These are phyloP conservation scores for Heliamphora exappendiculata DNA, from an alignment of 148 eudicot species.

Conservation along the genomic window DNA sequence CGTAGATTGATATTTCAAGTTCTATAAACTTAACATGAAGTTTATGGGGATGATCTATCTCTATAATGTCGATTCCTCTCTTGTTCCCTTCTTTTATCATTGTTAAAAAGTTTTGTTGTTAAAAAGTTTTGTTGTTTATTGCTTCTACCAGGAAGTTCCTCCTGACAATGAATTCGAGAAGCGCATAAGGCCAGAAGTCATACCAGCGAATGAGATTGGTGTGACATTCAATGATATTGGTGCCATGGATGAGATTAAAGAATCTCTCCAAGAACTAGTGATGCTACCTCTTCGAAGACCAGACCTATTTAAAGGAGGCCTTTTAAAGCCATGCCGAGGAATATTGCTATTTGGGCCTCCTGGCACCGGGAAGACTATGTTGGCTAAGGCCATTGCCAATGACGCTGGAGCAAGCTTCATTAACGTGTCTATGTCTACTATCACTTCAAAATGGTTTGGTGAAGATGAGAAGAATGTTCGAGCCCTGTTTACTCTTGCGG, in stretches of 20 bases:
- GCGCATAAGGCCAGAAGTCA: slow-evolving; percentile 89
- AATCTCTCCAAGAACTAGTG: slow-evolving; percentile 81
- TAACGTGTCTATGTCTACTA: slow-evolving; percentile 91
- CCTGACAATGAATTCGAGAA: slow-evolving; percentile 95
- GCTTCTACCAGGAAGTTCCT: slow-evolving; percentile 45
- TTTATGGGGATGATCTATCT: not conserved
- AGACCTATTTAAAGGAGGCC: slow-evolving; percentile 83
- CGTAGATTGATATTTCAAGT: no score
- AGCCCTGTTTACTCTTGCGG: slow-evolving; percentile 80
- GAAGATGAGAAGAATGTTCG: slow-evolving; percentile 97
- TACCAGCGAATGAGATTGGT: slow-evolving; percentile 76
- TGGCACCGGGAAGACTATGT: slow-evolving; percentile 93
- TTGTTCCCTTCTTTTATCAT: not conserved
- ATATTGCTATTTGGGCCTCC: slow-evolving; percentile 93
- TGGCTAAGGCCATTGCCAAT: slow-evolving; percentile 92
- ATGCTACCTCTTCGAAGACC: slow-evolving; percentile 92
- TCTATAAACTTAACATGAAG: not conserved
- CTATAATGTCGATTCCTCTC: not conserved
- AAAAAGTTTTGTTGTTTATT: not conserved
- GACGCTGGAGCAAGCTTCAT: slow-evolving; percentile 97
- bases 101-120: not conserved
- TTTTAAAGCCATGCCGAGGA: slow-evolving; percentile 86
- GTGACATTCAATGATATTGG: slow-evolving; percentile 85
- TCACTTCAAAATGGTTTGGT: slow-evolving; percentile 96
- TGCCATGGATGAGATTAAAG: slow-evolving; percentile 70